phyloP scores from a whole-genome alignment of 768 basidiomycete species.

The Psilocybe azurescens region DNA sequence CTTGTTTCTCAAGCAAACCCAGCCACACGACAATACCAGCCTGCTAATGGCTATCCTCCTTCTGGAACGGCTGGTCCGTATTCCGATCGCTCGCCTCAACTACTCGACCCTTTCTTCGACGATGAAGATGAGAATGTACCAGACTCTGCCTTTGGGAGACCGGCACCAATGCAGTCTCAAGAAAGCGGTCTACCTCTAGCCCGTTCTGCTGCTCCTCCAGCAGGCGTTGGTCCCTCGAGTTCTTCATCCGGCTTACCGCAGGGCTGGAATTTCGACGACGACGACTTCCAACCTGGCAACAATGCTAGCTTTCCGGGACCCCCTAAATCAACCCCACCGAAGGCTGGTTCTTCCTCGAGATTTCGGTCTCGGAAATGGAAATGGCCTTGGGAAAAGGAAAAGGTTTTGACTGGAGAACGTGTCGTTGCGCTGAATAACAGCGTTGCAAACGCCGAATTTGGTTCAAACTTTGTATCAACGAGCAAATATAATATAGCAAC shows the following conservation, averaged over 20 bases:
- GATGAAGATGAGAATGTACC: conserved; percentile 79
- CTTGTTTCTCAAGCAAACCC: conserved; percentile 78
- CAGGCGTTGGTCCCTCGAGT: conserved; percentile 58
- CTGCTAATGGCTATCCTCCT: conserved; percentile 68
- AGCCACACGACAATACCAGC: conserved; percentile 55
- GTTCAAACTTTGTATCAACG: conserved; percentile 87
- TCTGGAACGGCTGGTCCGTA: conserved; percentile 43
- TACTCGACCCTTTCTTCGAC: conserved; percentile 89
- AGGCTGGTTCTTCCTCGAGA: conserved; percentile 24
- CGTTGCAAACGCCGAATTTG: conserved; percentile 65
- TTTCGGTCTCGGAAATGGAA: conserved; percentile 57
- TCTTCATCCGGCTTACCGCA: conserved; percentile 57
- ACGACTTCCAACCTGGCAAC: conserved; percentile 50
- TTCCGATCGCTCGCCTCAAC: conserved; percentile 48
- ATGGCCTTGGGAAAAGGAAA: conserved; percentile 85
- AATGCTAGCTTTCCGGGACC: conserved; percentile 48
- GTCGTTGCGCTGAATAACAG: conserved; percentile 84
- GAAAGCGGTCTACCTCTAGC: conserved; percentile 66
- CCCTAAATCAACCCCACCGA: conserved; percentile 41
- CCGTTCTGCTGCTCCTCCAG: conserved; percentile 62
- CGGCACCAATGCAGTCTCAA: conserved; percentile 53
- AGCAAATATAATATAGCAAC: conserved; percentile 92
- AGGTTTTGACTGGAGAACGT: conserved; percentile 72
- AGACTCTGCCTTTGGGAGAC: conserved; percentile 69
- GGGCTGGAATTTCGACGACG: conserved; percentile 79